phyloP scores from a whole-genome alignment of 2,329 filamentous ascomycete species.

The Cladosporium oxysporum region DNA sequence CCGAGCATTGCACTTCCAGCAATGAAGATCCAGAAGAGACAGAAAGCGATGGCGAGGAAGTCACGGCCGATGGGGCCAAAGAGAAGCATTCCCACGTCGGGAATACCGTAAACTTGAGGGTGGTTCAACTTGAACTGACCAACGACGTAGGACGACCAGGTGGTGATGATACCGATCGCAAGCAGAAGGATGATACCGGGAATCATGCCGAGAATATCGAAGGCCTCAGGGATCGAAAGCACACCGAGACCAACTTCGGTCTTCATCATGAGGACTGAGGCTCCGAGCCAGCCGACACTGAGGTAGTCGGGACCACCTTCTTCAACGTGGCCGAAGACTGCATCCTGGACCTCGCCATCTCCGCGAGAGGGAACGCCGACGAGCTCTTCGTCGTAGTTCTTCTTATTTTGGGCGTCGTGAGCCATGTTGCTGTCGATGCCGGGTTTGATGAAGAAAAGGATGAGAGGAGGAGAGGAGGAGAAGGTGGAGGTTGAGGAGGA shows the following conservation, averaged over 20 bases:
- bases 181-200: conserved; percentile 51
- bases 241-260: conserved; percentile 50
- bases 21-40: conserved; percentile 59
- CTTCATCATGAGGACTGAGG: conserved; percentile 49
- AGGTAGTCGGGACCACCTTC: conserved; percentile 27
- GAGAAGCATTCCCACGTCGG: conserved; percentile 59
- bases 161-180: conserved; percentile 46
- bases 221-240: conserved; percentile 52
- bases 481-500: neutral
- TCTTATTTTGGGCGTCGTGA: conserved; percentile 9
- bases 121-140: conserved; percentile 57
- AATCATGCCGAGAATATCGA: conserved; percentile 50
- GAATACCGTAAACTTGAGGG: conserved; percentile 57
- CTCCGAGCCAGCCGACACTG: conserved; percentile 47
- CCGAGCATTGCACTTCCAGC: conserved; percentile 61
- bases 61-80: conserved; percentile 55
- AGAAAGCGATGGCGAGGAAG: conserved; percentile 56
- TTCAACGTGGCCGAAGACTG: conserved; percentile 26
- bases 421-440: neutral
- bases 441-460: neutral
- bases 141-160: conserved; percentile 53
- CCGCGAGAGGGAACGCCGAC: conserved; percentile 21
- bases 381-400: conserved; percentile 18
- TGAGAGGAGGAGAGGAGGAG: neutral
- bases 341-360: conserved; percentile 26